phyloP scores from a whole-genome alignment of 192 early-diverging fungal genomes.

The Chytriomyces sp. region DNA sequence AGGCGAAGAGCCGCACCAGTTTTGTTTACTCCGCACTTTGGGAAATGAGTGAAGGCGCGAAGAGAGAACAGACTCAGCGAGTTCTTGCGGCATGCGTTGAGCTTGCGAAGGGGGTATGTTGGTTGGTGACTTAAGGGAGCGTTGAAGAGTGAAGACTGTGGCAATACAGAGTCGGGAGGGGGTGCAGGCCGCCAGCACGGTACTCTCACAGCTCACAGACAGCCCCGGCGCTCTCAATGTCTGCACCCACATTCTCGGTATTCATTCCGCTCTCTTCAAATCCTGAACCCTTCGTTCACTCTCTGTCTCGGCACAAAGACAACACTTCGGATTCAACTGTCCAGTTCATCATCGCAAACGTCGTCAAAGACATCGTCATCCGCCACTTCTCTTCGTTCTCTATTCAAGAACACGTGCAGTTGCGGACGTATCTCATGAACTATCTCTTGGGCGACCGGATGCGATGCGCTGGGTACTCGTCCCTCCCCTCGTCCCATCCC shows the following conservation, averaged over 20 bases:
- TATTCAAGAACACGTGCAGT: not conserved
- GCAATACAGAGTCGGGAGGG: not conserved
- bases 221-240: not conserved
- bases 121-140: too few relatives aligned
- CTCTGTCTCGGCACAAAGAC: not conserved
- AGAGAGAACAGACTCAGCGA: too few relatives aligned
- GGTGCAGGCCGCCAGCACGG: not conserved
- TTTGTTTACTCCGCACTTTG: too few relatives aligned
- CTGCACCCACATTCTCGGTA: conserved; percentile 22
- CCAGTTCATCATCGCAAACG: conserved; percentile 27
- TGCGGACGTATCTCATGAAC: conserved; percentile 24
- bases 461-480: not conserved
- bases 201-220: conserved; percentile 1
- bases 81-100: not conserved
- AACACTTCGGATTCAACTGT: conserved; percentile 4
- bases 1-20: too few relatives aligned
- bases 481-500: not conserved
- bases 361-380: conserved; percentile 21
- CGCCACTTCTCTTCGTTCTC: conserved; percentile 15
- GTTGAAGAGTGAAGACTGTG: too few relatives aligned
- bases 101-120: not conserved
- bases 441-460: not conserved
- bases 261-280: not conserved
- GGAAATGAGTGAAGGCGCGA: not conserved
- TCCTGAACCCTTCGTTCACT: not conserved